Conservation (phyloP, 2,329 filamentous ascomycete genomes). For the Paraphaeosphaeria sporulosa region DNA sequence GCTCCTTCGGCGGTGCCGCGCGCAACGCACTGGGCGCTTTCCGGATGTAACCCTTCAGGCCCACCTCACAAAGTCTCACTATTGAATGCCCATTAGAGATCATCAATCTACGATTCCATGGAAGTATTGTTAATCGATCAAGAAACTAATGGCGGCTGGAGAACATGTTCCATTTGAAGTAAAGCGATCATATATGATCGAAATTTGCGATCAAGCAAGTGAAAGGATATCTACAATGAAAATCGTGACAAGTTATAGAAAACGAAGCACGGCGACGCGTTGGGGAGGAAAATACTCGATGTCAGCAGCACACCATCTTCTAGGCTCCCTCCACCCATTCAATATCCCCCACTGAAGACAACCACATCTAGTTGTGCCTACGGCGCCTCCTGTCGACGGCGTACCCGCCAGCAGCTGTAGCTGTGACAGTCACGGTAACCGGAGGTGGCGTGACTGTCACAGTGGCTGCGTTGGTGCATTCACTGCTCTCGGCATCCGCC, state of each 20-base stretch:
- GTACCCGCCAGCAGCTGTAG: constrained; percentile 12
- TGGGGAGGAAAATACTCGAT: background rate
- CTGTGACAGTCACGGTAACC: constrained; percentile 37
- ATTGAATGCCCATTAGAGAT: background rate
- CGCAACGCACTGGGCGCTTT: background rate
- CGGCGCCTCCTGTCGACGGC: constrained; percentile 23
- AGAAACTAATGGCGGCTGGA: background rate
- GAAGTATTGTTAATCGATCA: background rate
- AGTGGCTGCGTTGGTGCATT: constrained; percentile 30
- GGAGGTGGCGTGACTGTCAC: constrained; percentile 29
- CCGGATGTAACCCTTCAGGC: background rate
- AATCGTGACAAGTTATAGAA: background rate
- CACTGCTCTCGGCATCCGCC: constrained; percentile 17
- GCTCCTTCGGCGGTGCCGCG: background rate
- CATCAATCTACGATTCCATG: too few relatives aligned
- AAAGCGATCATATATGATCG: constrained; percentile 9
- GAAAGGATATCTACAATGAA: constrained; percentile 1
- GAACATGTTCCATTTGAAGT: background rate
- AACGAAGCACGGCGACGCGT: background rate
- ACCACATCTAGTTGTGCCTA: background rate
- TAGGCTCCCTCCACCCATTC: background rate
- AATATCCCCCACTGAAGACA: background rate
- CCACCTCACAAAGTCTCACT: background rate
- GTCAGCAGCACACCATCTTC: background rate
- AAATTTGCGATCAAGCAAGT: background rate